phyloP scores from a whole-genome alignment of 176 grass and related monocot genomes.

The Rhynchospora pubera region DNA sequence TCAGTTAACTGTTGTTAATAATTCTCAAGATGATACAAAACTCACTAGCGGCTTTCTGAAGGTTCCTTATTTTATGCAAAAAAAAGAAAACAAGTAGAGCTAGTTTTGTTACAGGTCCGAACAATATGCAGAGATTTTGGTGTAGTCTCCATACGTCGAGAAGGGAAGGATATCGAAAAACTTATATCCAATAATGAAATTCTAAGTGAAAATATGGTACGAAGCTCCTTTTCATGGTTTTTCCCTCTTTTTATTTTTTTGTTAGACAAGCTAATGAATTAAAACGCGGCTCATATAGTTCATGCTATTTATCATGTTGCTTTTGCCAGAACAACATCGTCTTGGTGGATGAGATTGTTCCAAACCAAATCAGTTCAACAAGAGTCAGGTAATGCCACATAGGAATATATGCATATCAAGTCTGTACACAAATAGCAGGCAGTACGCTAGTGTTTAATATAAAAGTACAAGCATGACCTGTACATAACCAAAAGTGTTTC shows the following conservation, averaged over 20 bases:
- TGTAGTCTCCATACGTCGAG: constrained; percentile 59
- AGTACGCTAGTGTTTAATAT: background rate
- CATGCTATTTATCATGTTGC: background rate
- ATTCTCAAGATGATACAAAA: background rate
- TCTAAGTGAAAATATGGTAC: constrained; percentile 53
- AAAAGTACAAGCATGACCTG: background rate
- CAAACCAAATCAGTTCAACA: constrained; percentile 90
- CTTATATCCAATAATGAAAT: constrained; percentile 47
- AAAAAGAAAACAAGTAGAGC: background rate
- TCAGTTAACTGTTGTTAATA: background rate
- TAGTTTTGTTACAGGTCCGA: constrained; percentile 39
- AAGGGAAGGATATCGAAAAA: constrained; percentile 58
- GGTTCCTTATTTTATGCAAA: background rate
- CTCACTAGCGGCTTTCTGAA: background rate
- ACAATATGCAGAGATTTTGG: constrained; percentile 70
- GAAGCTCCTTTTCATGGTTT: background rate
- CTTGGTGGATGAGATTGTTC: constrained; percentile 66
- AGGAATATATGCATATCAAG: background rate
- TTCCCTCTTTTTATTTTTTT: background rate
- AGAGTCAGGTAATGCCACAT: constrained; percentile 68
- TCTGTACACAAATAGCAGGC: background rate
- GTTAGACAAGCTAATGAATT: background rate
- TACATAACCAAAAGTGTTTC: background rate
- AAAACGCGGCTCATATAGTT: background rate
- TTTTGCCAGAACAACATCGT: constrained; percentile 64